These are phyloP conservation scores for Fusarium scirpi DNA, from an alignment of 2,329 filamentous ascomycete species.

Conservation along the genomic window DNA sequence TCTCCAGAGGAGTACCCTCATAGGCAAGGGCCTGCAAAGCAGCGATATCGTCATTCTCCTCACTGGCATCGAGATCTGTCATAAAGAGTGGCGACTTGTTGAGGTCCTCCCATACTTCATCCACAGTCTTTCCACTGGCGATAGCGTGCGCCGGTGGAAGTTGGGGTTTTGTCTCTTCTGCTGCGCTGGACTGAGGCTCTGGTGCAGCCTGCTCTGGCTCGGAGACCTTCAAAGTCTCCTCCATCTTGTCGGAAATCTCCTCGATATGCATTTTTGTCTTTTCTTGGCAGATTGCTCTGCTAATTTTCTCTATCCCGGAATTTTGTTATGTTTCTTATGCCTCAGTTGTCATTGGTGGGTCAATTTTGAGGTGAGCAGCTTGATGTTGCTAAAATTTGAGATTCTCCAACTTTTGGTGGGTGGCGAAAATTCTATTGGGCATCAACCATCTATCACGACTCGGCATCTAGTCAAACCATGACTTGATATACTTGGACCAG, in stretches of 20 bases:
- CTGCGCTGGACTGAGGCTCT: background rate
- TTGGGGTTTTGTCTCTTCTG: slow-evolving; percentile 54
- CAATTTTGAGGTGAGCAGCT: slow-evolving; percentile 22
- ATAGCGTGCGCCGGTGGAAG: slow-evolving; percentile 60
- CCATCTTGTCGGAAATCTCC: slow-evolving; percentile 58
- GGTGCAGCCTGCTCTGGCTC: slow-evolving; percentile 26
- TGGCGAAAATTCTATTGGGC: slow-evolving; percentile 46
- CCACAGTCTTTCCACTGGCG: slow-evolving; percentile 60
- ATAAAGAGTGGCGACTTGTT: slow-evolving; percentile 88
- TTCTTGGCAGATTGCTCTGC: background rate
- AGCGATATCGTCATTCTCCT: slow-evolving; percentile 85
- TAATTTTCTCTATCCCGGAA: background rate
- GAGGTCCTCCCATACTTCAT: slow-evolving; percentile 68
- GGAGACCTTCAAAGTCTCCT: slow-evolving; percentile 47
- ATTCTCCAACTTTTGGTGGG: slow-evolving; percentile 44
- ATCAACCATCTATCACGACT: slow-evolving; percentile 25
- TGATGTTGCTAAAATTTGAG: slow-evolving; percentile 41
- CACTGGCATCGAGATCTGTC: slow-evolving; percentile 89
- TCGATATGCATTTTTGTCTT: slow-evolving; percentile 54
- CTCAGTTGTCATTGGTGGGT: slow-evolving; percentile 22
- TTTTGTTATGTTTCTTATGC: slow-evolving; percentile 15
- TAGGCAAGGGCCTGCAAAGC: slow-evolving; percentile 92
- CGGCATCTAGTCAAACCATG: background rate
- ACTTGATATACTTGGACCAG: background rate
- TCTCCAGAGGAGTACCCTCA: slow-evolving; percentile 88